A percentile compares a stretch with the other conserved stretches of the same genome.
phyloP scores from a whole-genome alignment of 306 rosid species.

The Dalbergia cultrata region DNA sequence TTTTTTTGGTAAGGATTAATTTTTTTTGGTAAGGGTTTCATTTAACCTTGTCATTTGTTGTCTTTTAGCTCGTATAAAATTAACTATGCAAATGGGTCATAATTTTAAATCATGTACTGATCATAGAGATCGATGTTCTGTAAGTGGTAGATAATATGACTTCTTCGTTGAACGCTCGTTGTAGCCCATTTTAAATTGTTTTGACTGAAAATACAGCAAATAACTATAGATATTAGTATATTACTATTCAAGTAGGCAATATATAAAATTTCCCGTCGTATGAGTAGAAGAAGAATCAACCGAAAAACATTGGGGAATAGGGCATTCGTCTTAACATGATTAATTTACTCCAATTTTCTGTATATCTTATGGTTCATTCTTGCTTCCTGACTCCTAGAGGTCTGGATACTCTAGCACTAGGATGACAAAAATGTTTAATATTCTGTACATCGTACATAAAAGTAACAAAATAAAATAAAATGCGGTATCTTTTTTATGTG shows the following conservation, averaged over 20 bases:
- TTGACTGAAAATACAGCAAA: neutral
- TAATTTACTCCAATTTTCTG: neutral
- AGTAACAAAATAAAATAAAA: neutral
- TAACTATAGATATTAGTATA: neutral
- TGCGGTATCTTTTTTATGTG: neutral
- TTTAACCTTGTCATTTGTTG: neutral
- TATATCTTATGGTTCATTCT: neutral
- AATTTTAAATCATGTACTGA: neutral
- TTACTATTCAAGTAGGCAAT: neutral
- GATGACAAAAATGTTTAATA: neutral
- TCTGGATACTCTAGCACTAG: neutral
- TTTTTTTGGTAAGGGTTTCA: no score
- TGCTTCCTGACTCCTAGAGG: neutral
- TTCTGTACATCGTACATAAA: neutral
- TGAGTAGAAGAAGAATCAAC: constrained; percentile 3
- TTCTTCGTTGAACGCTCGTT: neutral
- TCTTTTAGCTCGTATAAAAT: neutral
- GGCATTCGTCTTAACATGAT: constrained; percentile 1
- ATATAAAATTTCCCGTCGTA: neutral
- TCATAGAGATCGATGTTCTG: neutral
- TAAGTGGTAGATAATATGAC: neutral
- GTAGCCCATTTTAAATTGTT: neutral
- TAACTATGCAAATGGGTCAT: neutral
- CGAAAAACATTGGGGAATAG: constrained; percentile 10
- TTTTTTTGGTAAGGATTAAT: no score